phyloP scores from a whole-genome alignment of 139 green algal species.

The Picochlorum sp. region DNA sequence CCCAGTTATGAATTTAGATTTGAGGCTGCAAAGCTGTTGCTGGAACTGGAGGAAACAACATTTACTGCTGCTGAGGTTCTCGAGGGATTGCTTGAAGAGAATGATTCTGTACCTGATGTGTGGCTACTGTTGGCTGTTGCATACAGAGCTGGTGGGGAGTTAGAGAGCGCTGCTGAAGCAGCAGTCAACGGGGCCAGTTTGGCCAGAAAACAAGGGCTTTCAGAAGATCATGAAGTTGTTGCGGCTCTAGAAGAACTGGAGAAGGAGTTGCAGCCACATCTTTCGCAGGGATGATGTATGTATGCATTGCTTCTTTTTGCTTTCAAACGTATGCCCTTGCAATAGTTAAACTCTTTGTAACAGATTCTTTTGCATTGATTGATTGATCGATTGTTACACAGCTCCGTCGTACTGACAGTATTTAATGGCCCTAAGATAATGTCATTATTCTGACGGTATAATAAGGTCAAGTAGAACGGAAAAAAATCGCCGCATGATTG shows the following conservation, averaged over 20 bases:
- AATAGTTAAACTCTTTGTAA: background rate
- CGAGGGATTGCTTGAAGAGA: conserved; percentile 58
- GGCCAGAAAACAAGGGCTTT: background rate
- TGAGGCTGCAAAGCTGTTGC: conserved; percentile 73
- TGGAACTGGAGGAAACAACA: conserved; percentile 67
- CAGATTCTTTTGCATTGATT: too few relatives aligned
- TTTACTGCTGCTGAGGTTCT: conserved; percentile 52
- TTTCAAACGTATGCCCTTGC: too few relatives aligned
- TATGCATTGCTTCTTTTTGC: too few relatives aligned
- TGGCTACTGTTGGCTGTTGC: conserved; percentile 65
- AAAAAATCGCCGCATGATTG: too few relatives aligned
- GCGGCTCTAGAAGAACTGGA: conserved; percentile 1
- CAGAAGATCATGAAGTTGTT: conserved; percentile 7
- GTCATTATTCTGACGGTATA: too few relatives aligned
- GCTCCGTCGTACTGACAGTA: too few relatives aligned
- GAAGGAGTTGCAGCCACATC: background rate
- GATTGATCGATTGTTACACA: too few relatives aligned
- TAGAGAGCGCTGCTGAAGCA: conserved; percentile 40
- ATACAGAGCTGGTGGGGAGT: conserved; percentile 25
- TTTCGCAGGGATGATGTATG: too few relatives aligned
- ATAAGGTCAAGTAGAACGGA: too few relatives aligned
- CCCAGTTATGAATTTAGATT: conserved; percentile 76
- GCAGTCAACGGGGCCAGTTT: conserved; percentile 1
- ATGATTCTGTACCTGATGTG: conserved; percentile 60
- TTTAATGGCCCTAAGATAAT: too few relatives aligned